Conservation (phyloP, 257 asterid species). For the Dorcoceras hygrometricum region DNA sequence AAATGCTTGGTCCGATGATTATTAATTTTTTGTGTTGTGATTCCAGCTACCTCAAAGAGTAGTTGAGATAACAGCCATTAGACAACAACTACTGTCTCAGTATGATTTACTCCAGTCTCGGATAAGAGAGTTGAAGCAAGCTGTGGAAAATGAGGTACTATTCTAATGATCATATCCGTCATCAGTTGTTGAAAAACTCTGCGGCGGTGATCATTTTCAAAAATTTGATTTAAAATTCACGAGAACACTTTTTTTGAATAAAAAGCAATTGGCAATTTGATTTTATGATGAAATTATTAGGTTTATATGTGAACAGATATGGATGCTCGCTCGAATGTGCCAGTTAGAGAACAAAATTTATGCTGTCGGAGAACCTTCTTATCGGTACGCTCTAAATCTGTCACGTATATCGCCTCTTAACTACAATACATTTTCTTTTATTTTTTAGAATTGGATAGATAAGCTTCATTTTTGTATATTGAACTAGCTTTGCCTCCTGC, state of each 20-base stretch:
- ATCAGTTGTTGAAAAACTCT: not conserved
- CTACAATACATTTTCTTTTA: not conserved
- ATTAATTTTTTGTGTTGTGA: constrained; percentile 21
- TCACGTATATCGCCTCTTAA: constrained; percentile 4
- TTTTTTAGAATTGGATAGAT: constrained; percentile 4
- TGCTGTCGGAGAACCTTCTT: constrained; percentile 94
- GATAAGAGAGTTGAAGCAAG: constrained; percentile 75
- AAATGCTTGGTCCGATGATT: constrained; percentile 10
- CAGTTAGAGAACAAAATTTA: constrained; percentile 88
- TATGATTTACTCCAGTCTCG: constrained; percentile 89
- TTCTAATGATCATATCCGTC: constrained; percentile 17
- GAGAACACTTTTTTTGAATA: too few relatives aligned
- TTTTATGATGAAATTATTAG: not conserved
- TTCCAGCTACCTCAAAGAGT: constrained; percentile 79
- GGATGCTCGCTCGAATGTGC: constrained; percentile 98
- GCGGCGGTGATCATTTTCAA: not conserved
- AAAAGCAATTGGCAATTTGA: too few relatives aligned
- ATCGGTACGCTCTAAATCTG: constrained; percentile 47
- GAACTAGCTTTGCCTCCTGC: constrained; percentile 2
- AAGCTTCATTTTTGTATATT: not conserved
- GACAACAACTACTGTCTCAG: constrained; percentile 85
- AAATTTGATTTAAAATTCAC: not conserved
- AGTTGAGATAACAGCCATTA: constrained; percentile 62
- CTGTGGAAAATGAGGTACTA: constrained; percentile 84
- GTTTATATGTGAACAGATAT: constrained; percentile 44